Evolutionary conservation across 73 alveolate genomes (phyloP), one percentile per base, ranked within the genome.

Genomic region (Paramecium sonneborni): DNA sequence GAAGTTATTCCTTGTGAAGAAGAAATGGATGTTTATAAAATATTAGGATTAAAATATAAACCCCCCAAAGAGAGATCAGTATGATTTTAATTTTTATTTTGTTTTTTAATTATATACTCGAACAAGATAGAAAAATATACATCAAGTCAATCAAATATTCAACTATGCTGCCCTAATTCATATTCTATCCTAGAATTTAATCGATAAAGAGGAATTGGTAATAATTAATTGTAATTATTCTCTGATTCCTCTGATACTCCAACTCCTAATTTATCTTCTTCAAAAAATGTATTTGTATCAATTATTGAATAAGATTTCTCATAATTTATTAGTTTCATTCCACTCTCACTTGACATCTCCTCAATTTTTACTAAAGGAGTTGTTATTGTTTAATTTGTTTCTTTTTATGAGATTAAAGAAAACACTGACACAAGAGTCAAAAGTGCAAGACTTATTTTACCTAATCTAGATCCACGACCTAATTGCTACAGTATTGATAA

Each of bases 31-130:
- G 96, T 97, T 20, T 97, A 96, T 95, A 89, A 92, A 44, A 92
- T 94, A 38, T 88, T 97, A 41, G 96, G 95, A 57, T 38, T 97
- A 67, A 95, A 92, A 56, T 97, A 94, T 92, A 96, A 97, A 93
- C 92, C 92, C 9, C 99, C 99, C 20, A 93, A 93, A 57, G 98
- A 96, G 87, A 95, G 99, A 92, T 98, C 96, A 92, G 95, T 97
- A 24, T 97, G 97, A 96, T 41, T 84, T 57, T 52, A 52, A 18
- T 18, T 52, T 52, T 18, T 52, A 52, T 52, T 52, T 52, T 52
- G 32, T 44, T 26, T 30, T 62, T 12, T 3, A 30, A 26, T 26
- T 6, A 62, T 62, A 15, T 62, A 30, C 39, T 32, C 44, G 44
- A 62, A 62, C 39, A 26, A 62, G 84, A 62, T 62, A 62, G 44